Conservation (phyloP, 202 grass and related monocot genomes). For the Musa balbisiana region DNA sequence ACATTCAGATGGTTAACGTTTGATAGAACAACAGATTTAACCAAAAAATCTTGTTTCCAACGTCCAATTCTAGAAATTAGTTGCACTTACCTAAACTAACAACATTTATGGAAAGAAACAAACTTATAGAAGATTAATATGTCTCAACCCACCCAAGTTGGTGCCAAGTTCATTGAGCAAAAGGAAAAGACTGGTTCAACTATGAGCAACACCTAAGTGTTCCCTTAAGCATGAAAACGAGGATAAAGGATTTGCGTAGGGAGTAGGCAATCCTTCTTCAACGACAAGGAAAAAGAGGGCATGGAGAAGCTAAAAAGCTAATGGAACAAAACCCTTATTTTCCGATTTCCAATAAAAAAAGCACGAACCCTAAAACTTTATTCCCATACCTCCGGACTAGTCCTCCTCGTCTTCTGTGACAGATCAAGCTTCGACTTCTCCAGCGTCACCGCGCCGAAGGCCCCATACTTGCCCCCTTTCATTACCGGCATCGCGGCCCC, state of each 20-base stretch:
- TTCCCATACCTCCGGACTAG: conserved; percentile 43
- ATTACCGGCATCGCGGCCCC: conserved; percentile 27
- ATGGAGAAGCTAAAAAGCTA: neutral
- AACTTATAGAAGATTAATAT: neutral
- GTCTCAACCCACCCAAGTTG: neutral
- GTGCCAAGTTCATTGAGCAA: neutral
- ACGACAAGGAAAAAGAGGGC: neutral
- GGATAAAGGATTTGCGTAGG: neutral
- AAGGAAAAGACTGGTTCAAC: neutral
- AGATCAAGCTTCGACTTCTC: conserved; percentile 68
- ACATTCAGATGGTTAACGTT: no score
- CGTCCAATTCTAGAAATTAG: neutral
- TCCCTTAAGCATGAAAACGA: no score
- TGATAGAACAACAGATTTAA: no score
- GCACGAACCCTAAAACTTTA: neutral
- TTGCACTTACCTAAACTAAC: neutral
- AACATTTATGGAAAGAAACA: no score
- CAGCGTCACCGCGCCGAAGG: conserved; percentile 51
- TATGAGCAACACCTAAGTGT: neutral
- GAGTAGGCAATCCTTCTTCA: neutral
- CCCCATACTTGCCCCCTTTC: conserved; percentile 51
- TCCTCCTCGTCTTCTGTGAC: conserved; percentile 46
- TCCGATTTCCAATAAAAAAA: neutral
- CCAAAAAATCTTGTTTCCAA: neutral
- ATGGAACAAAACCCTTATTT: neutral